Conservation (phyloP, 2,329 filamentous ascomycete species). For the Periconia macrospinosa region DNA sequence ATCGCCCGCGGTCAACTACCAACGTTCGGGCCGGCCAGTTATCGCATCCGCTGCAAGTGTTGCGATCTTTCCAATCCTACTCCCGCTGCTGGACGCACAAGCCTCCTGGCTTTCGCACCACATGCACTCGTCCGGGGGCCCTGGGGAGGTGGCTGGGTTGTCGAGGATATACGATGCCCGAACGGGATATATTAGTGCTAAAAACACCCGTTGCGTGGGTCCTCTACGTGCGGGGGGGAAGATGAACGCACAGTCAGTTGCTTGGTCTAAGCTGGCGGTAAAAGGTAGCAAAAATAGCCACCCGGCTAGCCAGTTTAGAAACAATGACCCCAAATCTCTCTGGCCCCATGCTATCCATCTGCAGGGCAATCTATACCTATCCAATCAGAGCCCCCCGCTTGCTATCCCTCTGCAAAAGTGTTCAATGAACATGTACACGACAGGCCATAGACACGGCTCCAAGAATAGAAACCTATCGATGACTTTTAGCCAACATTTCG, state of each 20-base stretch:
- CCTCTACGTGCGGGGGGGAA: conserved; percentile 1
- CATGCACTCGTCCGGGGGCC: conserved; percentile 1
- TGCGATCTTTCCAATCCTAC: conserved; percentile 9
- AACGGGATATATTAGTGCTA: conserved; percentile 36
- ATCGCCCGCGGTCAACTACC: conserved; percentile 11
- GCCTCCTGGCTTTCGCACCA: conserved; percentile 23
- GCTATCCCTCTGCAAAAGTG: neutral
- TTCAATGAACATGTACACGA: neutral
- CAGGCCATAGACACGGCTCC: conserved; percentile 26
- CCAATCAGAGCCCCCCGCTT: conserved; percentile 31
- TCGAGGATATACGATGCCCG: conserved; percentile 15
- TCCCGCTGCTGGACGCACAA: conserved; percentile 26
- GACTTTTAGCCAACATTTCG: conserved; percentile 44
- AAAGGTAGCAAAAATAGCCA: conserved; percentile 45
- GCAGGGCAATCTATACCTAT: conserved; percentile 23
- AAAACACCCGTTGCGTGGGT: conserved; percentile 32
- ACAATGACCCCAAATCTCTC: conserved; percentile 40
- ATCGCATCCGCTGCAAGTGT: conserved; percentile 45
- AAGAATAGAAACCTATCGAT: conserved; percentile 50
- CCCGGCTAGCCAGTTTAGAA: conserved; percentile 11
- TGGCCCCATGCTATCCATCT: conserved; percentile 17
- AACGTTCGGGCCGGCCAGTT: conserved; percentile 44
- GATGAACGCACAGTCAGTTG: conserved; percentile 5
- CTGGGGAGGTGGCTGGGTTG: conserved; percentile 24
- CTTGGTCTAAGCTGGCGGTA: conserved; percentile 32